Percentiles rank a stretch among this genome's conserved stretches.
These are phyloP conservation scores for Diaporthe australafricana DNA, from an alignment of 2,329 filamentous ascomycete genomes.

Conservation along the genomic window DNA sequence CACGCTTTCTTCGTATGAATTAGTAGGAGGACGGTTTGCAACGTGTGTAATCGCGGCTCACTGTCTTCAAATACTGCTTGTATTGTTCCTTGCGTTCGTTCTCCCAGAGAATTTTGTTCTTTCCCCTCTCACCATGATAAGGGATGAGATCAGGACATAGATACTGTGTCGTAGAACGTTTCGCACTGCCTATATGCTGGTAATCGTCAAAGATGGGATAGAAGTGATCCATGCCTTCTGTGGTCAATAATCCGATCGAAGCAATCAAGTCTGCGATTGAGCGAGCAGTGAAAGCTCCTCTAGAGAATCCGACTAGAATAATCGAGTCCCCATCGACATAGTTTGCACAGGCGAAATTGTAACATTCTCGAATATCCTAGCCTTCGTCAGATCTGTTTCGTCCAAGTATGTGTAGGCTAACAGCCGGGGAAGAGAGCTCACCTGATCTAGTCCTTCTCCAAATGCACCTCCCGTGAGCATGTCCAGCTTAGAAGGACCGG, in stretches of 20 bases:
- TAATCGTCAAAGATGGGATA: constrained; percentile 55
- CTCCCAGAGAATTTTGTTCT: constrained; percentile 48
- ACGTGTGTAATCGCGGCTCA: constrained; percentile 37
- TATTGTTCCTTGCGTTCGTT: constrained; percentile 49
- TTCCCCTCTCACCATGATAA: constrained; percentile 43
- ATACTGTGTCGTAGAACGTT: constrained; percentile 41
- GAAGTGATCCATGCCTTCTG: constrained; percentile 55
- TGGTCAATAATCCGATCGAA: constrained; percentile 54
- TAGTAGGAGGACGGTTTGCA: not conserved
- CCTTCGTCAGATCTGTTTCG: not conserved
- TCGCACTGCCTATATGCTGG: constrained; percentile 45
- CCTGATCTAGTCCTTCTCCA: constrained; percentile 47
- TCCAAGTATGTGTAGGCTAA: not conserved
- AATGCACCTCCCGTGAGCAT: constrained; percentile 47
- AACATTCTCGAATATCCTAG: constrained; percentile 49
- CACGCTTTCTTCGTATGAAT: constrained; percentile 42
- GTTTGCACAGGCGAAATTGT: constrained; percentile 53
- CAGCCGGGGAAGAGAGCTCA: constrained; percentile 1
- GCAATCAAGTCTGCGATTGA: constrained; percentile 53
- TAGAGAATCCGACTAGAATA: constrained; percentile 52
- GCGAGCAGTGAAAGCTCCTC: constrained; percentile 54
- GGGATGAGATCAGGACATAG: constrained; percentile 40
- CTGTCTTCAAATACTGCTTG: constrained; percentile 50
- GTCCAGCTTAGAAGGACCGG: constrained; percentile 44
- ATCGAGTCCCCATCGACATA: constrained; percentile 51